Percentiles rank a stretch among this genome's conserved stretches.
These are phyloP conservation scores for Fusarium pseudonygamai DNA, from an alignment of 2,329 filamentous ascomycete species.

Conservation along the genomic window DNA sequence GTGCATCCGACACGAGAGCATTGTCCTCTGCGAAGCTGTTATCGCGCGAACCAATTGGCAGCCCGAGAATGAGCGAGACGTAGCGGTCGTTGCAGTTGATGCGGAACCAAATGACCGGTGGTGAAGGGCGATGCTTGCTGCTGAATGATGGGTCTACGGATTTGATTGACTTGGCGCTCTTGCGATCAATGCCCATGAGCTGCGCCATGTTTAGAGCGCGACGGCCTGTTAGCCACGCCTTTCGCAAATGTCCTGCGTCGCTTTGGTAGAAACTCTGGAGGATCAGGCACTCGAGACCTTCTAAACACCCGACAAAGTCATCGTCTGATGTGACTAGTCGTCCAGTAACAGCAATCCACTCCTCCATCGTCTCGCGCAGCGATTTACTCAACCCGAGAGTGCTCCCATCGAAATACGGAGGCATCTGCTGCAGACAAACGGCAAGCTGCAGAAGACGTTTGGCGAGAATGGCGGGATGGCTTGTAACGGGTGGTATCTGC, in stretches of 20 bases:
- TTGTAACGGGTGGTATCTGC: slow-evolving; percentile 49
- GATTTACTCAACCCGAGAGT: slow-evolving; percentile 38
- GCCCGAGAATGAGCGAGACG: slow-evolving; percentile 60
- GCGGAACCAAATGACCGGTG: slow-evolving; percentile 56
- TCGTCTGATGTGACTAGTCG: slow-evolving; percentile 60
- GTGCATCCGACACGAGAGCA: slow-evolving; percentile 45
- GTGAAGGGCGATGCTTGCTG: slow-evolving; percentile 41
- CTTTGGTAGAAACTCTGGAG: slow-evolving; percentile 60
- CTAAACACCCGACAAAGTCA: slow-evolving; percentile 59
- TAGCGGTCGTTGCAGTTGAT: slow-evolving; percentile 61
- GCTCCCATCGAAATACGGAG: slow-evolving; percentile 44
- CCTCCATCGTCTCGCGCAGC: slow-evolving; percentile 34
- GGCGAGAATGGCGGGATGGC: slow-evolving; percentile 60
- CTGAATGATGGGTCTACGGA: slow-evolving; percentile 50
- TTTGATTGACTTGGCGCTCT: slow-evolving; percentile 46
- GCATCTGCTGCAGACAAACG: slow-evolving; percentile 58
- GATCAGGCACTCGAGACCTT: slow-evolving; percentile 63
- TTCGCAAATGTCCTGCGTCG: slow-evolving; percentile 63
- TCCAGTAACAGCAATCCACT: slow-evolving; percentile 46
- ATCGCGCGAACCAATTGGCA: slow-evolving; percentile 56
- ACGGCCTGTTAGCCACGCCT: slow-evolving; percentile 62
- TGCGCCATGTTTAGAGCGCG: slow-evolving; percentile 61
- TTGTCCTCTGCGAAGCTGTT: slow-evolving; percentile 49
- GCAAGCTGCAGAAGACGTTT: slow-evolving; percentile 58
- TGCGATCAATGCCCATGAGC: slow-evolving; percentile 59